These are phyloP conservation scores for Alternaria hordeiaustralica DNA, from an alignment of 2,329 filamentous ascomycete species.

Conservation along the genomic window DNA sequence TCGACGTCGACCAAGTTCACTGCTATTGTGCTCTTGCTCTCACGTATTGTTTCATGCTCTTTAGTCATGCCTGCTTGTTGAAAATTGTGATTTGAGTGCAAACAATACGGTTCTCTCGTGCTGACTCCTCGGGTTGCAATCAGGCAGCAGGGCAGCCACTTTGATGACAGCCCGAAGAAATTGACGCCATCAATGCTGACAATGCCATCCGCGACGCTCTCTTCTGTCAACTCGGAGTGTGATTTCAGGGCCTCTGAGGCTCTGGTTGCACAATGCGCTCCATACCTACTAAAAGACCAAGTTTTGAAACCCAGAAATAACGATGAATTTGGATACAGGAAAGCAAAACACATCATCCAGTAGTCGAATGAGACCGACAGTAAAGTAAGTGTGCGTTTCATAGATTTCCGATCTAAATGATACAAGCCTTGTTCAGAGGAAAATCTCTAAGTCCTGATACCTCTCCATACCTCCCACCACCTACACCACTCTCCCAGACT, in stretches of 20 bases:
- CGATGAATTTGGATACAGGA: background rate
- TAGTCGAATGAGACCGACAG: background rate
- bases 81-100: background rate
- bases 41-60: background rate
- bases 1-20: background rate
- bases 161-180: background rate
- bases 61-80: background rate
- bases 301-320: background rate
- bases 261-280: background rate
- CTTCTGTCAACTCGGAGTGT: background rate
- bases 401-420: conserved; percentile 1
- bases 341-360: background rate
- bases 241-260: background rate
- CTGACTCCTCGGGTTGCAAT: conserved; percentile 12
- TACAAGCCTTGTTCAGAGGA: background rate
- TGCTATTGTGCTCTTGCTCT: background rate
- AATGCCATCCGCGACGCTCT: background rate
- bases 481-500: background rate
- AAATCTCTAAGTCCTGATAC: background rate
- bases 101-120: background rate
- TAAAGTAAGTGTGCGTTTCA: background rate
- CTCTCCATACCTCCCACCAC: background rate
- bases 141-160: background rate
- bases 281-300: too few relatives aligned
- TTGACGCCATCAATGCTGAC: background rate